Evolutionary conservation across 768 basidiomycete genomes (phyloP).

Genomic region (Hypholoma fasciculare): DNA sequence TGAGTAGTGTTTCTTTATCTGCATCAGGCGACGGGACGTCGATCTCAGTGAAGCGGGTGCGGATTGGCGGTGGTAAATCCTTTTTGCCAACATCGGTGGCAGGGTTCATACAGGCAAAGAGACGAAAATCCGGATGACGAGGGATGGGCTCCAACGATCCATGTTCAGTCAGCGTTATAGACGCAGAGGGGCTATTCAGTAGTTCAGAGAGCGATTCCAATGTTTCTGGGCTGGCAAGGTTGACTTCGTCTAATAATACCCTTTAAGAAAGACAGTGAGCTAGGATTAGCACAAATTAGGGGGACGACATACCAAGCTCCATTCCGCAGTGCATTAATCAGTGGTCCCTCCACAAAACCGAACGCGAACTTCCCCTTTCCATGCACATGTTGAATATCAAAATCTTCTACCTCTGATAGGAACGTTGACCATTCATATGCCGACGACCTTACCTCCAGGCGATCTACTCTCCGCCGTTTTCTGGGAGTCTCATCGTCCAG

Average conservation of each 20-base stretch:
- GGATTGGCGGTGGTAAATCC: constrained; percentile 89
- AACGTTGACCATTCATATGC: constrained; percentile 68
- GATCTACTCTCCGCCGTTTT: constrained; percentile 70
- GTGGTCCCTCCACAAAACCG: constrained; percentile 92
- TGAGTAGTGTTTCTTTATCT: constrained; percentile 85
- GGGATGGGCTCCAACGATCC: constrained; percentile 88
- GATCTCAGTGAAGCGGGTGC: constrained; percentile 92
- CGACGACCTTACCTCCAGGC: constrained; percentile 37
- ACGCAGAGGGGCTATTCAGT: constrained; percentile 81
- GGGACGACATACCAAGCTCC: constrained; percentile 79
- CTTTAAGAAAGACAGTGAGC: constrained; percentile 36
- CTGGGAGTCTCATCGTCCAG: constrained; percentile 47
- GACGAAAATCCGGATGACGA: constrained; percentile 92
- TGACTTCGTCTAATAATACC: constrained; percentile 96
- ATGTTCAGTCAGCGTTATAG: constrained; percentile 91
- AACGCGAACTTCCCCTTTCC: constrained; percentile 91
- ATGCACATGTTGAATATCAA: constrained; percentile 87
- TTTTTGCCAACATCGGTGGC: constrained; percentile 99
- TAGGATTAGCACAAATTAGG: neutral
- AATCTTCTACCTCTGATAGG: constrained; percentile 67
- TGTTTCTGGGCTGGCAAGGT: constrained; percentile 91
- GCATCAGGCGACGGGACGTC: constrained; percentile 94
- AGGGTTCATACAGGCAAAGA: constrained; percentile 99
- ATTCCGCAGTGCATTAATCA: constrained; percentile 84
- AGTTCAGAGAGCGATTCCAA: constrained; percentile 91